A percentile compares a stretch with the other conserved stretches of the same genome.
These are phyloP conservation scores for Schwanniomyces occidentalis DNA, from an alignment of 805 yeast species.

Conservation along the genomic window DNA sequence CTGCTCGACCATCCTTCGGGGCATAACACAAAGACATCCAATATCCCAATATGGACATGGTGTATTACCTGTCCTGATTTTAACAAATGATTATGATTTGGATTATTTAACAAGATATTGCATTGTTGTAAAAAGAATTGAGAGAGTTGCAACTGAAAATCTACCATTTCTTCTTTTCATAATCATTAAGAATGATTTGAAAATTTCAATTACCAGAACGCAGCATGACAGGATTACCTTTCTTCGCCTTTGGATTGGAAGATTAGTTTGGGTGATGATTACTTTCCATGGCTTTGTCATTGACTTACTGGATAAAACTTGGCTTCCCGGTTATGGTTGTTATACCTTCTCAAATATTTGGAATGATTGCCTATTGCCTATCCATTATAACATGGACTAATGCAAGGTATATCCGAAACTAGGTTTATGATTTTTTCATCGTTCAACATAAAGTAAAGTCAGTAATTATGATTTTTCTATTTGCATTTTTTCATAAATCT, in stretches of 20 bases:
- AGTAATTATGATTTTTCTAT: conserved; percentile 43
- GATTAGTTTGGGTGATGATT: conserved; percentile 36
- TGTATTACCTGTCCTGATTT: conserved; percentile 37
- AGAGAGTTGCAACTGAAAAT: conserved; percentile 40
- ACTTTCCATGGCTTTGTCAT: conserved; percentile 34
- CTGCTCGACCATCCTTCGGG: conserved; percentile 45
- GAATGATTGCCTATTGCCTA: conserved; percentile 45
- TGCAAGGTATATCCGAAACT: conserved; percentile 32
- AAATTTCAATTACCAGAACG: conserved; percentile 42
- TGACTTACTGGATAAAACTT: conserved; percentile 43
- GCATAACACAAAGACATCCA: conserved; percentile 51
- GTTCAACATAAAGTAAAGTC: conserved; percentile 43
- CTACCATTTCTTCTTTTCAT: conserved; percentile 38
- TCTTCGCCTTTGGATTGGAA: conserved; percentile 47
- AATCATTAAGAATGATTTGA: conserved; percentile 40
- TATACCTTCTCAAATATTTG: conserved; percentile 53
- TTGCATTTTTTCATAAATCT: conserved; percentile 43
- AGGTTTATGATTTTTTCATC: conserved; percentile 45
- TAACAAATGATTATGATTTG: conserved; percentile 41
- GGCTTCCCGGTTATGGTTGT: conserved; percentile 38
- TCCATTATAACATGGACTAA: conserved; percentile 38
- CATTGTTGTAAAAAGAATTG: conserved; percentile 43
- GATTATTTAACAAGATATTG: conserved; percentile 39
- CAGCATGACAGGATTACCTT: conserved; percentile 38
- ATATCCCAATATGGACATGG: conserved; percentile 57